Conservation (phyloP, 1,284 basidiomycete genomes). For the Boletellus deceptivus region DNA sequence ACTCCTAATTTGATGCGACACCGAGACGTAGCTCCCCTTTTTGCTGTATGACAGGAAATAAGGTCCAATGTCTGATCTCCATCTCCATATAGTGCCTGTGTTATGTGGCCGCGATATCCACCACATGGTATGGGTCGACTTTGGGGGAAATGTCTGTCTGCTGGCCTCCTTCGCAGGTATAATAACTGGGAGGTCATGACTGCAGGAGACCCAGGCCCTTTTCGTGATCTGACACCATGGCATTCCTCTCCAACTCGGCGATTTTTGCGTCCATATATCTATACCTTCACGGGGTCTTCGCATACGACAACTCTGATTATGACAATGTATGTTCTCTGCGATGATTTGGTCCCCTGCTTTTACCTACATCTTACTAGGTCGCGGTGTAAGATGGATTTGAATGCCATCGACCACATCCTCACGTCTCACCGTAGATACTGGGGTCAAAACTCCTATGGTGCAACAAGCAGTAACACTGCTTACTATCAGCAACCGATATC, state of each 20-base stretch:
- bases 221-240: slow-evolving; percentile 16
- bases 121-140: slow-evolving; percentile 8
- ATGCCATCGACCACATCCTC: slow-evolving; percentile 4
- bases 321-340: slow-evolving; percentile 51
- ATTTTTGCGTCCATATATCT: slow-evolving; percentile 10
- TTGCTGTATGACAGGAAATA: slow-evolving; percentile 10
- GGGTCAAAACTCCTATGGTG: slow-evolving; percentile 31
- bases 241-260: neutral
- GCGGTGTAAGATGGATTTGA: slow-evolving; percentile 43
- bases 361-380: slow-evolving; percentile 35
- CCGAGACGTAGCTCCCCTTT: neutral
- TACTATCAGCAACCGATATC: slow-evolving; percentile 28
- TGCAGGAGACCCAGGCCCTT: neutral
- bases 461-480: slow-evolving; percentile 13
- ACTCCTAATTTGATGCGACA: slow-evolving; percentile 7
- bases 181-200: slow-evolving; percentile 15
- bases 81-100: slow-evolving; percentile 9
- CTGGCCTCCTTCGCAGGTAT: slow-evolving; percentile 17
- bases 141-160: neutral
- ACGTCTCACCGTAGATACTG: slow-evolving; percentile 23
- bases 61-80: neutral
- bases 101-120: slow-evolving; percentile 4
- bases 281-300: slow-evolving; percentile 26
- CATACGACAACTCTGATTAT: slow-evolving; percentile 54
- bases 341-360: neutral